Percentiles rank a stretch among this genome's conserved stretches.
These are phyloP conservation scores for Coemansia sp. DNA, from an alignment of 371 early-diverging fungal species.

Conservation along the genomic window DNA sequence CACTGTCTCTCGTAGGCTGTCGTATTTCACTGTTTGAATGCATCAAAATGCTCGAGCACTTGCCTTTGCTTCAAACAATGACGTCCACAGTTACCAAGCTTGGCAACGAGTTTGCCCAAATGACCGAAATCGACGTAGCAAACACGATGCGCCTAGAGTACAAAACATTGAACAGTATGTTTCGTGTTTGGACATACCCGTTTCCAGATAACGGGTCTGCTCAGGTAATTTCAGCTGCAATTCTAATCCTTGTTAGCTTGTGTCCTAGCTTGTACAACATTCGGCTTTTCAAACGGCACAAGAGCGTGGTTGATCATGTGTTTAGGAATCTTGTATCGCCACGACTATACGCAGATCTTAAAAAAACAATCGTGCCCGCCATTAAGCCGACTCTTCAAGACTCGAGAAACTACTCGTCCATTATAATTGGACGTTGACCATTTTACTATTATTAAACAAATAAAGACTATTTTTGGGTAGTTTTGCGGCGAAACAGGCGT, in stretches of 20 bases:
- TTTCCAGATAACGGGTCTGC: not conserved
- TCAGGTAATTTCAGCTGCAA: not conserved
- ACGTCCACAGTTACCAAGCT: not conserved
- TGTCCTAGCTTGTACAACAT: not conserved
- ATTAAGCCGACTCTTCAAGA: not conserved
- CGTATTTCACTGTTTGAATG: not conserved
- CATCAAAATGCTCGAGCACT: not conserved
- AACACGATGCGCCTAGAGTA: not conserved
- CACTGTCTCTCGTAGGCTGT: not conserved
- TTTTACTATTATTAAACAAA: not conserved
- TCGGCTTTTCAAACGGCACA: not conserved
- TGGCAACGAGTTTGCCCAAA: not conserved
- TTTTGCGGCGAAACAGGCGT: slow-evolving; percentile 1
- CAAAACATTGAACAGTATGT: not conserved
- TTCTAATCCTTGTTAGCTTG: not conserved
- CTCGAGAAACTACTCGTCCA: not conserved
- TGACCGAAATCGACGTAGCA: not conserved
- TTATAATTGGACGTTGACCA: not conserved
- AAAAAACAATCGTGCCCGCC: not conserved
- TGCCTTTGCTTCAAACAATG: not conserved
- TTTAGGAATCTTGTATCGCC: not conserved
- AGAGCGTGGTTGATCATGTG: not conserved
- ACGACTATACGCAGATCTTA: not conserved
- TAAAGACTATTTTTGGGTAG: not conserved
- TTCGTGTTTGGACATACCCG: not conserved